Base-by-base conservation (phyloP, 805 yeast genomes). In the Ogataea populi-albae region DNA sequence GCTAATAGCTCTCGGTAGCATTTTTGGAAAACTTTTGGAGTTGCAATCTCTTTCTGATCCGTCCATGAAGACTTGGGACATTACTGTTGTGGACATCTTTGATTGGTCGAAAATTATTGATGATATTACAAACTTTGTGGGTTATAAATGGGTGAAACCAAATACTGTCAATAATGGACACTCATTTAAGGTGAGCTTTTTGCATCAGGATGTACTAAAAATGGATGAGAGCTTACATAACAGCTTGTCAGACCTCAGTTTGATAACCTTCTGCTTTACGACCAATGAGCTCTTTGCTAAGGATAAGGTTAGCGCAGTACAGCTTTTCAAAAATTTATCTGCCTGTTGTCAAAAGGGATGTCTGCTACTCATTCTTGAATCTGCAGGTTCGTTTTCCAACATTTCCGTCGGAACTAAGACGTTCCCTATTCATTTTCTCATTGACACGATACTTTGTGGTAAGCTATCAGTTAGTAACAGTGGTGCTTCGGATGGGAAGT, bases 371-470 rank as follows among this genome's bases (percentile, higher is more conserved):
- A 76, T 87, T 17, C 75, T 86, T 2, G 96, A 87, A 52, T 81
- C 93, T 61, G 96, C 96, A 0, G 96, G 96, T 1, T 83, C 94
- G 7, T 87, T 80, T 59, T 85, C 95, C 1, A 81, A 86, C 49
- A 83, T 87, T 24, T 70, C 77, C 2, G 71, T 87, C 27, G 95
- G 95, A 3, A 59, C 75, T 20, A 86, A 82, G 55, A 73, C 66
- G 46, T 87, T 87, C 63, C 96, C 96, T 0, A 80, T 87, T 3
- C 88, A 86, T 46, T 86, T 82, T 49, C 65, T 87, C 25, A 66
- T 88, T 8, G 95, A 87, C 52, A 84, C 81, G 23, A 68, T 86
- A 1, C 61, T 87, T 22, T 66, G 78, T 17, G 85, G 86, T 2
- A 67, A 61, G 38, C 65, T 66, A 20, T 62, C 8, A 12, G 8